Conservation (phyloP, 1,139 yeast genomes). For the Yamadazyma jaroonii region DNA sequence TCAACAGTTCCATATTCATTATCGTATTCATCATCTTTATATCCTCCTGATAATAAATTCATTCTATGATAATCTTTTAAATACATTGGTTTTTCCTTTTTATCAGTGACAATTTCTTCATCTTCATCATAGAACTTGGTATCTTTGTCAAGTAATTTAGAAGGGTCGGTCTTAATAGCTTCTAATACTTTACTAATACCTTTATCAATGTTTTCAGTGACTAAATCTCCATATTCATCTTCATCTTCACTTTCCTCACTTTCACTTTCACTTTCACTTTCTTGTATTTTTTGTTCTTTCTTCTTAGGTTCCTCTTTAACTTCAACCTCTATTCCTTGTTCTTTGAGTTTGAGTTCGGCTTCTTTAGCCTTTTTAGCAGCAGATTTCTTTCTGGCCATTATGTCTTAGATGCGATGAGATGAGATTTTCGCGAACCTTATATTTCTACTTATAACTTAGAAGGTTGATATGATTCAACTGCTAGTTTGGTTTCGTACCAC, state of each 20-base stretch:
- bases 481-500: constrained; percentile 46
- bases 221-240: constrained; percentile 86
- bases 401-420: constrained; percentile 14
- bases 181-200: constrained; percentile 72
- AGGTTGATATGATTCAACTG: constrained; percentile 1
- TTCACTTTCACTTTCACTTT: constrained; percentile 22
- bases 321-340: constrained; percentile 15
- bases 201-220: constrained; percentile 80
- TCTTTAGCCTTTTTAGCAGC: constrained; percentile 77
- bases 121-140: constrained; percentile 67
- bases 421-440: constrained; percentile 2
- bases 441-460: constrained; percentile 2
- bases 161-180: constrained; percentile 67
- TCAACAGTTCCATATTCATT: constrained; percentile 44
- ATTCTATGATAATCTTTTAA: constrained; percentile 91
- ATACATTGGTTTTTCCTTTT: constrained; percentile 73
- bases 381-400: constrained; percentile 89
- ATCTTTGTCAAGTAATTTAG: constrained; percentile 60
- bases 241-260: constrained; percentile 66
- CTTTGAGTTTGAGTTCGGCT: constrained; percentile 25
- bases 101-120: constrained; percentile 16
- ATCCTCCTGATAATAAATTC: constrained; percentile 64
- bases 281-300: constrained; percentile 9
- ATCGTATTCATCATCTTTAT: constrained; percentile 39
- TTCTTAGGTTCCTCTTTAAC: constrained; percentile 8